Base-by-base conservation (phyloP, 306 rosid species). In the Canavalia ensiformis region DNA sequence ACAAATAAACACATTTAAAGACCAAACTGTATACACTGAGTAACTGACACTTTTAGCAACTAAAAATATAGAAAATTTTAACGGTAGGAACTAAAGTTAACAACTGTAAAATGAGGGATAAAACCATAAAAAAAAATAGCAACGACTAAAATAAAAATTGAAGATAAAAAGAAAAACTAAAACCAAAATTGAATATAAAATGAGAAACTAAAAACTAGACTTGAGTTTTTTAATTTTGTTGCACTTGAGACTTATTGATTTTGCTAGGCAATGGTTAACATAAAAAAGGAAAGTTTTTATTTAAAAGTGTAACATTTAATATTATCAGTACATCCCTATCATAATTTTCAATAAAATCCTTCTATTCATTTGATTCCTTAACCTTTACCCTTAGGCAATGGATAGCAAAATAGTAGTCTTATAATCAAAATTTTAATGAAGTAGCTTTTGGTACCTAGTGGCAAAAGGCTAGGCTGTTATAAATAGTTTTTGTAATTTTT, bases 391-490 rank as follows among this genome's bases (percentile, higher is more conserved):
- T 10, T 60, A 10, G 18, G 66, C 3, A 31, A 5, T 10, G 3
- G 3, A 30, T 31, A 1, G 18, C 10, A 58, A 59, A 31, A 9
- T 3, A 59, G 18, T 4, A 59, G 1, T 59, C 58, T 52, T 34
- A 72, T 35, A 30, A 72, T 80, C 51, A 41, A 71, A 63, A 63
- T 72, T 35, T 68, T 1, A 63, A 33, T 46, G 13, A 56, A 78
- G 5, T 60, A 57, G 60, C 46, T 69, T 58, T 57, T 10, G 39
- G 42, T 10, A 10, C n/a, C 4, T 31, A 4, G 66, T 3, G 13
- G 12, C 13, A 8, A 31, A 59, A 30, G 65, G 41, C 33, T 59
- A 30, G 42, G 42, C 10, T 59, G 39, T 29, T 58, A 7, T 60
- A 62, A 75, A 4, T 54, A 58, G 47, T 45, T 70, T 70, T 58